These are phyloP conservation scores for Leccinum colubrinum DNA, from an alignment of 1,284 basidiomycete species.

Conservation along the genomic window DNA sequence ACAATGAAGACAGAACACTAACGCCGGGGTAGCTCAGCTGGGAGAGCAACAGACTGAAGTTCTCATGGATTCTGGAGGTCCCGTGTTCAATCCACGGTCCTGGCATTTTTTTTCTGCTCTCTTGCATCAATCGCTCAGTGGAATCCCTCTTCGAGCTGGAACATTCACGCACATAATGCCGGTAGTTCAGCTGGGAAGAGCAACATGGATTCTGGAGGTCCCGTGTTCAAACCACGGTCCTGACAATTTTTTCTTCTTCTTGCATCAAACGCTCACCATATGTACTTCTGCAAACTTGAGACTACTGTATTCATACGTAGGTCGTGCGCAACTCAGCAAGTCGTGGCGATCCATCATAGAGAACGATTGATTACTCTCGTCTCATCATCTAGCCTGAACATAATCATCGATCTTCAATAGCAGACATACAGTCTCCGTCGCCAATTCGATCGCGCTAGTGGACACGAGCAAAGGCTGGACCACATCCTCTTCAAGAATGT, in stretches of 20 bases:
- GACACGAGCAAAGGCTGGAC: slow-evolving; percentile 95
- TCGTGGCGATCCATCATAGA: not conserved
- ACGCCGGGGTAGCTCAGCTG: slow-evolving; percentile 16
- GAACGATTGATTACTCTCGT: not conserved
- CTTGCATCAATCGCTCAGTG: too few species aligned
- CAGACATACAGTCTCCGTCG: slow-evolving; percentile 97
- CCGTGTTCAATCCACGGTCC: slow-evolving; percentile 59
- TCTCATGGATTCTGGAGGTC: slow-evolving; percentile 43
- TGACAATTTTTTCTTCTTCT: slow-evolving; percentile 29
- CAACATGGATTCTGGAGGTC: slow-evolving; percentile 43
- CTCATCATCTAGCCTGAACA: slow-evolving; percentile 64
- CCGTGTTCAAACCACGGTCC: slow-evolving; percentile 58
- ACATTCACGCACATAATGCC: too few species aligned
- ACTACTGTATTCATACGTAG: not conserved
- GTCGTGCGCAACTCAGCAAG: not conserved
- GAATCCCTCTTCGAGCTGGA: not conserved
- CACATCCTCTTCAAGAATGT: slow-evolving; percentile 97
- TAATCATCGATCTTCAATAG: slow-evolving; percentile 98
- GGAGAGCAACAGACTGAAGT: slow-evolving; percentile 74
- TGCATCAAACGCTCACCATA: not conserved
- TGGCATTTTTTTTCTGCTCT: slow-evolving; percentile 33
- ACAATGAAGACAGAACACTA: too few species aligned
- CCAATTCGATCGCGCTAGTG: slow-evolving; percentile 92
- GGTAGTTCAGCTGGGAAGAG: too few species aligned
- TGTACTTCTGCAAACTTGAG: not conserved